Evolutionary conservation across 495 filamentous ascomycete species (phyloP).

Genomic region (Bathelium albidoporum): DNA sequence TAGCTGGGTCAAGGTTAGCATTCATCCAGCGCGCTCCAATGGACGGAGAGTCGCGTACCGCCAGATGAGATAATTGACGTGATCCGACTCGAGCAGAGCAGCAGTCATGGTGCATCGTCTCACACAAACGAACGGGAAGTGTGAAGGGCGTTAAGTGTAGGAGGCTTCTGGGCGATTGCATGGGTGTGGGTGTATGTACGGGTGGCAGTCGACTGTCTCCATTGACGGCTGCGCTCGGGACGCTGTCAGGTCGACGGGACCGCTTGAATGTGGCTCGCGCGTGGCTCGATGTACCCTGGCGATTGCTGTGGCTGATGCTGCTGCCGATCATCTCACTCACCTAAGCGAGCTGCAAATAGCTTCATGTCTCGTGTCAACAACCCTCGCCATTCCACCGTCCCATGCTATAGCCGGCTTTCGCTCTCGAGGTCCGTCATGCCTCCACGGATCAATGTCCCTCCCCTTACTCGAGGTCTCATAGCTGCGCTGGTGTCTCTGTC

Average conservation of each 20-base stretch:
- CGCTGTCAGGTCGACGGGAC: not conserved
- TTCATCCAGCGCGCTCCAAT: not conserved
- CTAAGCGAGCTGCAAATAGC: not conserved
- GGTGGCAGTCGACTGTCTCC: not conserved
- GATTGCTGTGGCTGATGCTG: not conserved
- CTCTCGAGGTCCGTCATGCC: slow-evolving; percentile 45
- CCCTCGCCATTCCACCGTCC: slow-evolving; percentile 8
- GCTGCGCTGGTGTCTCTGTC: slow-evolving; percentile 64
- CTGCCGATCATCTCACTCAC: not conserved
- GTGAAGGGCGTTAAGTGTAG: too few species aligned
- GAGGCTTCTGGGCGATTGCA: too few species aligned
- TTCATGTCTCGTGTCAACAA: slow-evolving; percentile 3
- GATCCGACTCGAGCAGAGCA: slow-evolving; percentile 65
- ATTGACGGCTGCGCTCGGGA: not conserved
- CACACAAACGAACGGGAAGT: slow-evolving; percentile 6
- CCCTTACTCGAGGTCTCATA: slow-evolving; percentile 75
- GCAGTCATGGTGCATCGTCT: slow-evolving; percentile 23
- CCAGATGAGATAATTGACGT: slow-evolving; percentile 98
- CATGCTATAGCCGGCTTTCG: slow-evolving; percentile 15
- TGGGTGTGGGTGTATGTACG: not conserved
- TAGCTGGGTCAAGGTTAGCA: slow-evolving; percentile 23
- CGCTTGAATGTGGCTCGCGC: not conserved
- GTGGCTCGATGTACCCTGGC: too few species aligned
- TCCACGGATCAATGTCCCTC: slow-evolving; percentile 82
- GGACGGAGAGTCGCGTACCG: slow-evolving; percentile 55